Evolutionary conservation across 2,329 filamentous ascomycete genomes (phyloP), one percentile per base, ranked within the genome.

Genomic region (Fusarium nelsonii): DNA sequence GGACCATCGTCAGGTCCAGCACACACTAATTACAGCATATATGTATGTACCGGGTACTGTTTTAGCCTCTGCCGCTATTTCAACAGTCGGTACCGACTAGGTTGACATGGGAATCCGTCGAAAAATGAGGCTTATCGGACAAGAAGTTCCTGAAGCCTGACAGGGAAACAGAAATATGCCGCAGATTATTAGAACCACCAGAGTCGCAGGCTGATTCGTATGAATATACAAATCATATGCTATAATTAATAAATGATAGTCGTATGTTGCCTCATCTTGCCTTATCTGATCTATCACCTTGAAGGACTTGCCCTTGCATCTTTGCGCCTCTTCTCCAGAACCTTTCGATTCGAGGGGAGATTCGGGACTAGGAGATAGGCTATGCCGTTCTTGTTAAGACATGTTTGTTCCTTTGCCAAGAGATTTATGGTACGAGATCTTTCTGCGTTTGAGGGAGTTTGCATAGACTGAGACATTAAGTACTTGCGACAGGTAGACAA

Each of bases 251-350:
- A 11, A 32, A 16, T 8, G 30, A 32, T 33, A 6, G 18, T 37
- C n/a, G 18, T 36, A 28, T 8, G 36, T n/a, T 54, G 34, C 32
- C 32, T 49, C 34, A 43, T 34, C 50, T 48, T 49, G 49, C 33
- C 43, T 48, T 37, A 37, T 44, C 52, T 58, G 58, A 63, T 49
- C 30, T 43, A 30, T 63, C 58, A 63, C 30, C 32, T 58, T 20
- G 6, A 30, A 30, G n/a, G 14, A 28, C 34, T 11, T 34, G 41
- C 58, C 58, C 59, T 63, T 55, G 57, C 57, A 62, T 61, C 33
- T 23, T 28, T 34, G 28, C 26, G n/a, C 45, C 18, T 50, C 26
- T 36, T 43, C 55, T 51, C 26, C 33, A 16, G 14, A 59, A 26
- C 5, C 18, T 50, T 36, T 34, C n/a, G 9, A 20, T 50, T 32